These are phyloP conservation scores for baker's yeast (Saccharomyces cerevisiae) DNA, from an alignment of 805 yeast genomes.

Conservation along the genomic window DNA sequence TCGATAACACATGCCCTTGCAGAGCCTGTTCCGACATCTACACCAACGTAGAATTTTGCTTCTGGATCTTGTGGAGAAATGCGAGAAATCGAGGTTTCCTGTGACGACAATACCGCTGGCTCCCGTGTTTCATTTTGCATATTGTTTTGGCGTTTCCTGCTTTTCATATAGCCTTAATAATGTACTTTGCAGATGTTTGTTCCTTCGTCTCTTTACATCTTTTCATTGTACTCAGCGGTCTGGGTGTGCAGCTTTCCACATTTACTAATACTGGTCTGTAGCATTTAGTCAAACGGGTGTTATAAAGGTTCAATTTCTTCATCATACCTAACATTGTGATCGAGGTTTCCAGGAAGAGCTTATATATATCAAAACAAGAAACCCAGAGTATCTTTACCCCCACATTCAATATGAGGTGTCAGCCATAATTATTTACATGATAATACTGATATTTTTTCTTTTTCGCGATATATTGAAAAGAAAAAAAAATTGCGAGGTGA, in stretches of 20 bases:
- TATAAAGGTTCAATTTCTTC: background rate
- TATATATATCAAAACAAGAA: background rate
- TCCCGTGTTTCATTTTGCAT: background rate
- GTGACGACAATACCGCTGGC: background rate
- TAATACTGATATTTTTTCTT: background rate
- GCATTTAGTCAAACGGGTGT: background rate
- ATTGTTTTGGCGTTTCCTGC: background rate
- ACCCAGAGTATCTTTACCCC: background rate
- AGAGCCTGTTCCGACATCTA: slow-evolving; percentile 96
- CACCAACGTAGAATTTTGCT: slow-evolving; percentile 51
- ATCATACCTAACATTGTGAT: background rate
- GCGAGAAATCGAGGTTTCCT: background rate
- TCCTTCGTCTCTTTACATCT: background rate
- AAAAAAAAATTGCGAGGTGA: background rate
- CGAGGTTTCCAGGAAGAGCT: background rate
- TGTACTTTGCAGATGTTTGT: too few relatives aligned
- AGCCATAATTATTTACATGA: background rate
- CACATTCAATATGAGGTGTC: background rate
- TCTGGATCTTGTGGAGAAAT: background rate
- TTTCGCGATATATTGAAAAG: background rate
- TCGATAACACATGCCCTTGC: slow-evolving; percentile 92
- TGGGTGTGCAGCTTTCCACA: background rate
- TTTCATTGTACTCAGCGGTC: background rate
- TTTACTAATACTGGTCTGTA: background rate
- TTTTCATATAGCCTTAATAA: background rate